A percentile compares a stretch with the other conserved stretches of the same genome.
These are phyloP conservation scores for Ceratopteris richardii DNA, from an alignment of 75 land plant genomes.

Conservation along the genomic window DNA sequence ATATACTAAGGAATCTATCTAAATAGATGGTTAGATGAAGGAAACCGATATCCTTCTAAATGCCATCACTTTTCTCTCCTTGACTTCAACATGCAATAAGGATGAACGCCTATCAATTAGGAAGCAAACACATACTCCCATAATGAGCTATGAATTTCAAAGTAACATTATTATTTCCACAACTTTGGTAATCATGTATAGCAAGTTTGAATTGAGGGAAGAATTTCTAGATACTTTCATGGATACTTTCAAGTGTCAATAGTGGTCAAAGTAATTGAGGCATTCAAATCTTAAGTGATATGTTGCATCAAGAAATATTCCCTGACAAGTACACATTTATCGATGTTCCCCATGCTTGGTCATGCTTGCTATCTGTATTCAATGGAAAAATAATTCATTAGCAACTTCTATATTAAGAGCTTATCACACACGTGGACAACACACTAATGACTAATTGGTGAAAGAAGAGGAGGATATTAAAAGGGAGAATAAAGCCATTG, in stretches of 20 bases:
- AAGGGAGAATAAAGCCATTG: too few relatives aligned
- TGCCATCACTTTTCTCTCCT: not conserved
- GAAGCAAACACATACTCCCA: constrained; percentile 35
- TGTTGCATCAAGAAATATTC: constrained; percentile 3
- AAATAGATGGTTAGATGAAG: not conserved
- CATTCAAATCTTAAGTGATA: constrained; percentile 1
- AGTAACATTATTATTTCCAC: constrained; percentile 35
- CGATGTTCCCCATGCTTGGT: constrained; percentile 5
- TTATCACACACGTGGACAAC: too few relatives aligned
- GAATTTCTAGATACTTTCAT: not conserved
- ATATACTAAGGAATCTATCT: constrained; percentile 6
- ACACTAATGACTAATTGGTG: too few relatives aligned
- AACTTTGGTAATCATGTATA: constrained; percentile 45
- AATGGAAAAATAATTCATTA: constrained; percentile 1
- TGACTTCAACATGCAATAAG: not conserved
- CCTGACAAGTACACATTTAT: constrained; percentile 5
- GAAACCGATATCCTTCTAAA: not conserved
- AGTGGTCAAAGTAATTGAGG: constrained; percentile 4
- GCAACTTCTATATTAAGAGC: not conserved
- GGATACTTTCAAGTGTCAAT: not conserved
- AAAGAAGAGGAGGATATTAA: too few relatives aligned
- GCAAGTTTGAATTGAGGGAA: constrained; percentile 9
- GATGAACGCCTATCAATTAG: constrained; percentile 16
- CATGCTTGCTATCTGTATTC: not conserved
- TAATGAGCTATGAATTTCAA: constrained; percentile 14